Evolutionary conservation across 805 yeast species (phyloP).

Genomic region (Cyberlindnera euphorbiae): DNA sequence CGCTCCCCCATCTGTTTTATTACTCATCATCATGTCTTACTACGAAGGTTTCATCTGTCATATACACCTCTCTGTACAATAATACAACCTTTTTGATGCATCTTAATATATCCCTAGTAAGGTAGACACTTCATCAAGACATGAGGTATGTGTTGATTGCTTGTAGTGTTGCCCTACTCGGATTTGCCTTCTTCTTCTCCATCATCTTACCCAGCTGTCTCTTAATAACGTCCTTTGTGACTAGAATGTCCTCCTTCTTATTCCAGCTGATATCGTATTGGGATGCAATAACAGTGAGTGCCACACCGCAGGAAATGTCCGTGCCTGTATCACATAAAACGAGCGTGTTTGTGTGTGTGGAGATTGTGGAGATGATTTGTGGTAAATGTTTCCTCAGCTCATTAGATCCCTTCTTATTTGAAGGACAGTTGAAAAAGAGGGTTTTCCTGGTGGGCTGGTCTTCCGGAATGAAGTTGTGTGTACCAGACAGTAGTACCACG

Average conservation of each 20-base stretch:
- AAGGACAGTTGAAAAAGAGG: slow-evolving; percentile 14
- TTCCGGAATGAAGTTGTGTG: not conserved
- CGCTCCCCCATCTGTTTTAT: too few relatives aligned
- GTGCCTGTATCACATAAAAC: slow-evolving; percentile 60
- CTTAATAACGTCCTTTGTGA: slow-evolving; percentile 49
- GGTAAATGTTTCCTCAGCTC: slow-evolving; percentile 47
- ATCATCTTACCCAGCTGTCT: slow-evolving; percentile 50
- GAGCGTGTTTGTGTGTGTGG: slow-evolving; percentile 19
- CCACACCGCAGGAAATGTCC: slow-evolving; percentile 63
- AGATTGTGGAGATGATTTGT: slow-evolving; percentile 30
- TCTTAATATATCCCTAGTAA: too few relatives aligned
- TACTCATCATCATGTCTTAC: too few relatives aligned
- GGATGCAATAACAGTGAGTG: slow-evolving; percentile 46
- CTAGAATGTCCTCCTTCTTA: slow-evolving; percentile 14
- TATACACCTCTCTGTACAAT: too few relatives aligned
- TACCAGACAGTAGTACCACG: too few relatives aligned
- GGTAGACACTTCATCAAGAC: too few relatives aligned
- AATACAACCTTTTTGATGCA: too few relatives aligned
- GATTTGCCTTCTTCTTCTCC: slow-evolving; percentile 51
- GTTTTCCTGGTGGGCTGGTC: not conserved
- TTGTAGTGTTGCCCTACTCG: slow-evolving; percentile 73
- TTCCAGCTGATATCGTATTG: slow-evolving; percentile 42
- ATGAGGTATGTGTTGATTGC: slow-evolving; percentile 58
- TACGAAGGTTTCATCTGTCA: too few relatives aligned
- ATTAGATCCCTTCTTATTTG: slow-evolving; percentile 64